Conservation (phyloP, 2,329 filamentous ascomycete genomes). For the Botryotinia convoluta region DNA sequence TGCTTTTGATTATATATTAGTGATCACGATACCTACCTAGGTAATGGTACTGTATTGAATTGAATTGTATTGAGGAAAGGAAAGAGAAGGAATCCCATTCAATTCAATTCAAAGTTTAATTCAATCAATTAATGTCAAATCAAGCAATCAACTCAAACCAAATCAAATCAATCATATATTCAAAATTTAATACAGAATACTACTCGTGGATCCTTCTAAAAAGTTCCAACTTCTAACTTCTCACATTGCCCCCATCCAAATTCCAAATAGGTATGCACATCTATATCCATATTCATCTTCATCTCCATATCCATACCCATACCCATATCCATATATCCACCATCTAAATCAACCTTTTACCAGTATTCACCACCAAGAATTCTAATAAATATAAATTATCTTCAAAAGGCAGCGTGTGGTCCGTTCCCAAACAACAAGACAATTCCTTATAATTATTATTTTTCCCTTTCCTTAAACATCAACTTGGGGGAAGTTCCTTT, state of each 20-base stretch:
- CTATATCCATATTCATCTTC: background rate
- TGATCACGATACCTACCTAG: background rate
- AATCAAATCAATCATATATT: background rate
- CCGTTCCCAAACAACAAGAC: constrained; percentile 4
- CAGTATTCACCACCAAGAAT: background rate
- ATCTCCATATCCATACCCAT: background rate
- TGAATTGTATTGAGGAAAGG: background rate
- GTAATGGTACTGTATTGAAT: background rate
- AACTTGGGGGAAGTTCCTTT: background rate
- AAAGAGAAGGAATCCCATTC: background rate
- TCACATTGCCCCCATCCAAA: background rate
- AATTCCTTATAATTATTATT: background rate
- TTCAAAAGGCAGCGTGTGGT: background rate
- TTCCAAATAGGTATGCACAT: background rate
- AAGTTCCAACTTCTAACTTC: background rate
- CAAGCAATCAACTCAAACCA: background rate
- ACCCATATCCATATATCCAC: background rate
- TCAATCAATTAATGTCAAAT: background rate
- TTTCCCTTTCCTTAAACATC: background rate
- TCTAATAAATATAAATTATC: background rate
- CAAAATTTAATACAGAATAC: background rate
- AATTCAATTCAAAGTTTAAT: background rate
- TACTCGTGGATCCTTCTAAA: background rate
- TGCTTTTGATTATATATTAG: background rate
- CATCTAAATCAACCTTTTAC: background rate